Conservation (phyloP, 441 rosid genomes). For the Flueggea neowawraea region DNA sequence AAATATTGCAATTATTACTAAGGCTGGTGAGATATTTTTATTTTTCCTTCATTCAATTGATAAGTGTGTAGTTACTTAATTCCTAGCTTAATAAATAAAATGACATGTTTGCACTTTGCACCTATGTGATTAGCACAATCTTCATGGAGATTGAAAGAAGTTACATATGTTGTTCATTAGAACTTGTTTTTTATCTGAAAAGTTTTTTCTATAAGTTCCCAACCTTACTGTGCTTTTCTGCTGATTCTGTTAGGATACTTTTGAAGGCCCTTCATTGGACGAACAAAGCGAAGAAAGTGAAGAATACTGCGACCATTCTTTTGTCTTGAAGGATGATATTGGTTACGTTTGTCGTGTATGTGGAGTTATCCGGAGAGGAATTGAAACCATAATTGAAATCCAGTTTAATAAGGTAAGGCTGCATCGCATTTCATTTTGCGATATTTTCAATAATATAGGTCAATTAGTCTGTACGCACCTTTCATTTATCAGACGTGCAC, state of each 20-base stretch:
- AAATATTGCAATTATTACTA: neutral
- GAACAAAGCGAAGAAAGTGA: constrained; percentile 34
- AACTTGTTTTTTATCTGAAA: neutral
- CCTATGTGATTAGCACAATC: no score
- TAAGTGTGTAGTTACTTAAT: no score
- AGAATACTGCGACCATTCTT: constrained; percentile 64
- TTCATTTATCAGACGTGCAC: no score
- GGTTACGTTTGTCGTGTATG: constrained; percentile 78
- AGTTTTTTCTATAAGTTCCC: neutral
- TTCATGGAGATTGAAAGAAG: neutral
- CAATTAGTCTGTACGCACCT: neutral
- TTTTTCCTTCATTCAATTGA: neutral
- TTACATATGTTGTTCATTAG: no score
- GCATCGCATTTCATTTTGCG: no score
- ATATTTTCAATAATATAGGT: neutral
- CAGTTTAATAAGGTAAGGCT: constrained; percentile 46
- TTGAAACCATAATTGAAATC: constrained; percentile 54
- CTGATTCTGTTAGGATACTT: constrained; percentile 29
- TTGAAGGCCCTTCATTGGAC: constrained; percentile 30
- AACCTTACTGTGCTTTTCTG: neutral
- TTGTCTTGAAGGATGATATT: constrained; percentile 57
- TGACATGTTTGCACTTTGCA: no score
- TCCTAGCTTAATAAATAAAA: no score
- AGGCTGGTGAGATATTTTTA: neutral
- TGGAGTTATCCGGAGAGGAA: constrained; percentile 54